Evolutionary conservation across 2,329 filamentous ascomycete genomes (phyloP).

Genomic region (Fusarium oxysporum): DNA sequence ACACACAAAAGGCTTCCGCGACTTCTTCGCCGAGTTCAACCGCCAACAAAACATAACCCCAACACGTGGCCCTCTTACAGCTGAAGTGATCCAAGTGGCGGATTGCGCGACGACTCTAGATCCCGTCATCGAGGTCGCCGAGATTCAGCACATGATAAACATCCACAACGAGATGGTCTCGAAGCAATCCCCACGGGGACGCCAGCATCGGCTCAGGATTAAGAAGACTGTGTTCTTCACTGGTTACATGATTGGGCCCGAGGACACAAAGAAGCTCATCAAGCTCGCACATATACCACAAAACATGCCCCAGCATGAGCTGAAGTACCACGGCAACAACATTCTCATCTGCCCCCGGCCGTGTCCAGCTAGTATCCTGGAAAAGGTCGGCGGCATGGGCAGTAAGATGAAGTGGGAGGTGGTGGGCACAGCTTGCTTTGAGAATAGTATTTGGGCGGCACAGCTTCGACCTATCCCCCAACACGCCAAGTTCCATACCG

Average conservation of each 20-base stretch:
- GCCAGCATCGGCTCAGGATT: conserved; percentile 70
- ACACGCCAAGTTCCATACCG: conserved; percentile 77
- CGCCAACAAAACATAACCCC: conserved; percentile 60
- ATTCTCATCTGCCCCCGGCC: conserved; percentile 89
- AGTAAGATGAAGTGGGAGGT: conserved; percentile 87
- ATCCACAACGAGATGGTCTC: conserved; percentile 75
- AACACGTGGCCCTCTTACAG: conserved; percentile 73
- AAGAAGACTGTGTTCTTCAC: conserved; percentile 93
- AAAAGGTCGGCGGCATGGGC: conserved; percentile 88
- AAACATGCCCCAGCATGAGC: conserved; percentile 73
- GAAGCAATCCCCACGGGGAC: conserved; percentile 50
- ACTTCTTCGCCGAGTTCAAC: conserved; percentile 86
- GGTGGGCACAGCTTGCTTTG: conserved; percentile 77
- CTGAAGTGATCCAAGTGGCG: conserved; percentile 87
- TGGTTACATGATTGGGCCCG: conserved; percentile 82
- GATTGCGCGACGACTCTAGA: conserved; percentile 80
- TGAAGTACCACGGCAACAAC: conserved; percentile 87
- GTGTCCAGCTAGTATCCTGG: conserved; percentile 76
- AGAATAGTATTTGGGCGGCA: conserved; percentile 90
- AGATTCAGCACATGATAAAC: conserved; percentile 91
- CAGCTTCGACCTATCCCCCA: conserved; percentile 78
- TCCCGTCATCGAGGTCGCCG: conserved; percentile 81
- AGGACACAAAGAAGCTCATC: conserved; percentile 78
- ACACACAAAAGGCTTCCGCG: conserved; percentile 83
- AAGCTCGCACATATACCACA: conserved; percentile 74